Evolutionary conservation across 768 basidiomycete species (phyloP).

Genomic region (Amanita rimosa): DNA sequence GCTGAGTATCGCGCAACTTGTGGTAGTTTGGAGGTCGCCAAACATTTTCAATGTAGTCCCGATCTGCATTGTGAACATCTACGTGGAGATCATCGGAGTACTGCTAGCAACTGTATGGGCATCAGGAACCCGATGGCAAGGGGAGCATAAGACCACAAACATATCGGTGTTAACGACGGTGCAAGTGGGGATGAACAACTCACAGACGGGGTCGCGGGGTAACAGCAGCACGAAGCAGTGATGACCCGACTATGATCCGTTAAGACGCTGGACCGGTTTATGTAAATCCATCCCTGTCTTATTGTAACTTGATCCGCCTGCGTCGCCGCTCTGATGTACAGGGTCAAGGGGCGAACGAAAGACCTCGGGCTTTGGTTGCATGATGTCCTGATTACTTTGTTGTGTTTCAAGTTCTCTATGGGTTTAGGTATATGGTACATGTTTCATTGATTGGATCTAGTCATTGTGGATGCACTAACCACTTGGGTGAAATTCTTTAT

Average conservation of each 20-base stretch:
- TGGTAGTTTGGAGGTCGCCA: constrained; percentile 5
- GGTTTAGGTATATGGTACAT: too few relatives aligned
- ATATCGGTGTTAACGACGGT: neutral
- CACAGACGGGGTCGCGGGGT: neutral
- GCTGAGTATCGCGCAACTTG: constrained; percentile 13
- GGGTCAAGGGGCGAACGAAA: too few relatives aligned
- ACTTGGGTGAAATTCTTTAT: too few relatives aligned
- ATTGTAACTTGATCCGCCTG: too few relatives aligned
- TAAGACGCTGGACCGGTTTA: neutral
- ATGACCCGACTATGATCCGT: neutral
- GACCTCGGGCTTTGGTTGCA: too few relatives aligned
- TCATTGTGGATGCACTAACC: too few relatives aligned
- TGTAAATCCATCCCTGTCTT: too few relatives aligned
- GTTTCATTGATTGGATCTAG: too few relatives aligned
- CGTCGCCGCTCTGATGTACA: too few relatives aligned
- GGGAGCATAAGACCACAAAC: neutral
- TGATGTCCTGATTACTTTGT: too few relatives aligned
- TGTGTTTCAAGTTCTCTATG: too few relatives aligned
- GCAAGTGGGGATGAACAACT: neutral
- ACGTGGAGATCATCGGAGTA: constrained; percentile 18
- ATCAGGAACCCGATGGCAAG: constrained; percentile 9
- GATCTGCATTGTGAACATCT: constrained; percentile 11
- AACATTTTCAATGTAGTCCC: constrained; percentile 9
- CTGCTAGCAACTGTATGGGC: constrained; percentile 17
- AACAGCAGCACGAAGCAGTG: neutral